Evolutionary conservation across 1,139 yeast genomes (phyloP).

Genomic region (Yamadazyma dushanensis): DNA sequence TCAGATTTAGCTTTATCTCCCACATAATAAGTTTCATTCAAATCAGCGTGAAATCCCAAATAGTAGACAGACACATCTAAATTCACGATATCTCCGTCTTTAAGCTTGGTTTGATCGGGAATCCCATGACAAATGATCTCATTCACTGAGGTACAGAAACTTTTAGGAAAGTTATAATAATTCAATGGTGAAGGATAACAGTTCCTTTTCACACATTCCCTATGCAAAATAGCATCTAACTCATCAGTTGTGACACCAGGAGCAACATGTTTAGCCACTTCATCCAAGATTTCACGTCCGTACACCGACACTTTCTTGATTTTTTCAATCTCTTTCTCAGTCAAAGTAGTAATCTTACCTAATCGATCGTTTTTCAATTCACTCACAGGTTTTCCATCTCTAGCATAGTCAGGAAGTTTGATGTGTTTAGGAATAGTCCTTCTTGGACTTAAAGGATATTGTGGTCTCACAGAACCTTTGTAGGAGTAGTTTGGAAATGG

Average conservation of each 20-base stretch:
- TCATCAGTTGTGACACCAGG: slow-evolving; percentile 96
- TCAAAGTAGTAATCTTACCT: slow-evolving; percentile 62
- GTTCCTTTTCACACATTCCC: slow-evolving; percentile 83
- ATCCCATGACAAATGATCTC: slow-evolving; percentile 97
- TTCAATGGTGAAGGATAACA: slow-evolving; percentile 96
- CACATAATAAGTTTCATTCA: slow-evolving; percentile 95
- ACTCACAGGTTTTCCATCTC: slow-evolving; percentile 71
- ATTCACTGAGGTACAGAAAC: slow-evolving; percentile 90
- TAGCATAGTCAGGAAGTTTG: slow-evolving; percentile 81
- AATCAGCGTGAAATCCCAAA: slow-evolving; percentile 90
- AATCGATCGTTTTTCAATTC: slow-evolving; percentile 76
- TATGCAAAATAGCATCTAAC: slow-evolving; percentile 81
- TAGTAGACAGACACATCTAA: slow-evolving; percentile 84
- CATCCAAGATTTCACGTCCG: slow-evolving; percentile 88
- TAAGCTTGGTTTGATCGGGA: slow-evolving; percentile 81
- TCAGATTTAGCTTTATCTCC: slow-evolving; percentile 82
- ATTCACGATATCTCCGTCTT: slow-evolving; percentile 95
- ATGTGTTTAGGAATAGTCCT: slow-evolving; percentile 72
- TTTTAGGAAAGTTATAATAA: slow-evolving; percentile 91
- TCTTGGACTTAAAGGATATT: slow-evolving; percentile 76
- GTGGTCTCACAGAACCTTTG: slow-evolving; percentile 74
- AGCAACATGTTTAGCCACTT: slow-evolving; percentile 75
- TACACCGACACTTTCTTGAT: slow-evolving; percentile 71
- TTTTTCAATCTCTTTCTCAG: slow-evolving; percentile 66
- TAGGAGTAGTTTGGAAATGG: slow-evolving; percentile 83